Base-by-base conservation (phyloP, 345 rosid species). In the Excoecaria agallocha region DNA sequence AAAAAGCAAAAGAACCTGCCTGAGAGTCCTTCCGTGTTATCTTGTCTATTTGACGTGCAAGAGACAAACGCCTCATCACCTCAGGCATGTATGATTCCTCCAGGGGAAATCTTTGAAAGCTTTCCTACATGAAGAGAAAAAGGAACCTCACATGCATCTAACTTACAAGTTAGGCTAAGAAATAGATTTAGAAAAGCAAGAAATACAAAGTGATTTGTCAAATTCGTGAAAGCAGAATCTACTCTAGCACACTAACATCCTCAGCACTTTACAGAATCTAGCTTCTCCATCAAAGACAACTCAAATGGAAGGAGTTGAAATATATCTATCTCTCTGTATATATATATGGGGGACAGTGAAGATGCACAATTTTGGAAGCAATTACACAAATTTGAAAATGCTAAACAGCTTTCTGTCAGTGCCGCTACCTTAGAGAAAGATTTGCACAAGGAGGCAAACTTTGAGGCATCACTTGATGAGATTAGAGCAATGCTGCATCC, bases 401-500 rank as follows among this genome's bases (percentile, higher is more conserved):
- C n/a, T 38, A 43, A 16, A 52, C 61, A 71, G 6, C 24, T 64
- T 55, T 46, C 52, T 64, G 37, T 9, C 58, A 68, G 73, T 59
- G 57, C 16, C 13, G 49, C 49, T 82, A 91, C 98, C 98, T 89
- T 95, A 22, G 92, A 83, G 81, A 95, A 93, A 66, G 98, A 93
- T 82, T 87, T 90, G 89, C 98, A 93, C 62, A 95, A 77, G 12
- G 98, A 73, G 70, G 91, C 93, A 81, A 91, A 93, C 78, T 95
- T 95, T 64, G 96, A 85, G 17, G 89, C 80, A 49, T 95, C 99
- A 64, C 77, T 85, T 39, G 99, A 81, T 16, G 96, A 86, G 76
- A 95, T 85, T 66, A 93, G 78, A 76, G 97, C 94, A 84, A 95
- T 89, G 77, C 91, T 95, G 85, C 99, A 95, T 66, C 99, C 99